These are phyloP conservation scores for Aspergillus aculeatinus DNA, from an alignment of 2,329 filamentous ascomycete species.

Conservation along the genomic window DNA sequence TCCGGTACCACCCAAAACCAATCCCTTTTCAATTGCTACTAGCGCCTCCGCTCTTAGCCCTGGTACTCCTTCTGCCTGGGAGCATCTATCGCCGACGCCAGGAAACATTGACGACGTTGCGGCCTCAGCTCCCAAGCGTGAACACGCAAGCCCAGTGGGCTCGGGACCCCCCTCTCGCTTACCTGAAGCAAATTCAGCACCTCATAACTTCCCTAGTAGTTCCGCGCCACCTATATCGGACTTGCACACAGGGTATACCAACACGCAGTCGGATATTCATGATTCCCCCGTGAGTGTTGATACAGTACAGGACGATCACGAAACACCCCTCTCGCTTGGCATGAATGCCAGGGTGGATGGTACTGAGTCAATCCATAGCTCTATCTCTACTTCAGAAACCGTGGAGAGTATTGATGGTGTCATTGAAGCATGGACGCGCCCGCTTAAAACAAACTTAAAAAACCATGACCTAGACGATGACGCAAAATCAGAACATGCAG, in stretches of 20 bases:
- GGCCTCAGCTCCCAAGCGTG: constrained; percentile 23
- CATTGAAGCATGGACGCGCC: constrained; percentile 45
- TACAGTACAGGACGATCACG: constrained; percentile 13
- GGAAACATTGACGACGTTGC: constrained; percentile 40
- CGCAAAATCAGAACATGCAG: constrained; percentile 1
- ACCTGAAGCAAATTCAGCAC: constrained; percentile 2
- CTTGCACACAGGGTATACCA: not conserved
- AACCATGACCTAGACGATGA: constrained; percentile 16
- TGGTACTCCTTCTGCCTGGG: constrained; percentile 50
- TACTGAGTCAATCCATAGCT: constrained; percentile 27
- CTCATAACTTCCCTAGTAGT: constrained; percentile 14
- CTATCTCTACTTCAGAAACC: constrained; percentile 26
- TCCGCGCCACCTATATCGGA: constrained; percentile 10
- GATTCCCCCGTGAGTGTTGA: constrained; percentile 28
- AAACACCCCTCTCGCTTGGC: constrained; percentile 21
- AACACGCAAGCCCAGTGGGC: constrained; percentile 8
- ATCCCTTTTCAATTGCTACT: constrained; percentile 20
- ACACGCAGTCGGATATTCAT: constrained; percentile 3
- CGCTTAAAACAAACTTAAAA: constrained; percentile 25
- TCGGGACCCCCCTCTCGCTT: constrained; percentile 1
- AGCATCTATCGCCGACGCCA: constrained; percentile 40
- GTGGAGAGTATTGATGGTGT: constrained; percentile 45
- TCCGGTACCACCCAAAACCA: constrained; percentile 26
- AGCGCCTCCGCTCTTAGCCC: constrained; percentile 40
- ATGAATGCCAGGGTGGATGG: constrained; percentile 34